Base-by-base conservation (phyloP, 768 basidiomycete genomes). In the Mycena albidolilacea region DNA sequence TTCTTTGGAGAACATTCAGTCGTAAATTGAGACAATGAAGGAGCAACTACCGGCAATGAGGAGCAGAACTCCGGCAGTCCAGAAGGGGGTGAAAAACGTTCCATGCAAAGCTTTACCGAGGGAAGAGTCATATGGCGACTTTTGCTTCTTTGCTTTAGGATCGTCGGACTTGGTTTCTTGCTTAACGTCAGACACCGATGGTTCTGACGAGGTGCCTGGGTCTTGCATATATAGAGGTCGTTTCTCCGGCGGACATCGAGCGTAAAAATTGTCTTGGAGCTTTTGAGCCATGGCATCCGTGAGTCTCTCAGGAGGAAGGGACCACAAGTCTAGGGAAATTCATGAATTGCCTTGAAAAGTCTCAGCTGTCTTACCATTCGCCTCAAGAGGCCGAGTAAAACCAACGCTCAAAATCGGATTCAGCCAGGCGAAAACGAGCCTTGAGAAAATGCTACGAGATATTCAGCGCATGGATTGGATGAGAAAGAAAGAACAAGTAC, bases 311-410 rank as follows among this genome's bases (percentile, higher is more conserved):
- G 76, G 70, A n/a, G 86, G 85, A 7, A 89, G 80, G 63, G 82
- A 76, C 86, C 87, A 89, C 14, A 90, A 75, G 73, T 90, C 89
- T 89, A 72, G 17, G 63, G 17, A 54, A 57, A 66, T 35, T 21
- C 70, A 17, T 71, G 55, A 37, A 38, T 12, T 44, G 59, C 5
- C 19, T 71, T 3, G 21, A 64, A 65, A 30, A 70, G 41, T 62
- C 60, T 62, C 60, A 30, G 60, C n/a, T 44, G 62, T 48, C 78
- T 8, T 64, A 87, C 89, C 89, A 67, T 88, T 84, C 75, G 85
- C 83, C 77, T 88, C 79, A n/a, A 89, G 71, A 3, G 89, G 89
- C 46, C 89, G 79, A 10, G 86, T 84, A 70, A 83, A 89, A 35
- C 89, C 89, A 41, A 89, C 88, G 21, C 77, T 73, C 9, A 90